phyloP scores from a whole-genome alignment of 1,284 basidiomycete genomes.

The Serendipita sp. region DNA sequence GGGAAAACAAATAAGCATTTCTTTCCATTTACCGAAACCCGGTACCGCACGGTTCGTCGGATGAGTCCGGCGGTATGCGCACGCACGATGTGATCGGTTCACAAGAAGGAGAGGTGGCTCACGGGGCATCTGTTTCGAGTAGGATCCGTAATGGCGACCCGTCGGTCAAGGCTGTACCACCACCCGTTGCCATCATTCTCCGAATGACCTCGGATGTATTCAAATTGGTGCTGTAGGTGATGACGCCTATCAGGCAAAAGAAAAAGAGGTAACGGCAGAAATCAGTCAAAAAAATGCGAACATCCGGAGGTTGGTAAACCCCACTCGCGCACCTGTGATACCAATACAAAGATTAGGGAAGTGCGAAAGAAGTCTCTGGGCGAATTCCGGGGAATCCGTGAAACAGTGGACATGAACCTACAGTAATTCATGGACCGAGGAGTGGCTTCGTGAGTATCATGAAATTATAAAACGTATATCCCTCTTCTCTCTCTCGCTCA shows the following conservation, averaged over 20 bases:
- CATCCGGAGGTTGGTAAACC: constrained; percentile 5
- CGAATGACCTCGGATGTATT: constrained; percentile 50
- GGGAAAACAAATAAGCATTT: background rate
- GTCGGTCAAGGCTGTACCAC: constrained; percentile 12
- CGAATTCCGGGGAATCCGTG: constrained; percentile 63
- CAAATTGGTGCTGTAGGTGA: constrained; percentile 56
- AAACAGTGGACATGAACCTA: constrained; percentile 72
- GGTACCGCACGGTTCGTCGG: no score
- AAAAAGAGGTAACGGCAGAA: background rate
- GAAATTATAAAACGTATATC: no score
- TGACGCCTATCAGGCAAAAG: constrained; percentile 37
- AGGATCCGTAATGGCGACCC: constrained; percentile 39
- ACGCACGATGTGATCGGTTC: no score
- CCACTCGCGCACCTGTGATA: constrained; percentile 40
- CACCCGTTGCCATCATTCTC: constrained; percentile 25
- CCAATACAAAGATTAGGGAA: constrained; percentile 72
- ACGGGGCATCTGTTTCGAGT: constrained; percentile 72
- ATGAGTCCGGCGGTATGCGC: no score
- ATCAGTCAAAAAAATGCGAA: background rate
- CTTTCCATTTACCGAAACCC: background rate
- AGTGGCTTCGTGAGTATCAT: background rate
- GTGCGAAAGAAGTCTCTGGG: constrained; percentile 49
- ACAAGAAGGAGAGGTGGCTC: background rate
- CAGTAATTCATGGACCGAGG: constrained; percentile 5
- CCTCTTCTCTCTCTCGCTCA: constrained; percentile 18